These are phyloP conservation scores for Aureobasidium sp. DNA, from an alignment of 2,329 filamentous ascomycete species.

Conservation along the genomic window DNA sequence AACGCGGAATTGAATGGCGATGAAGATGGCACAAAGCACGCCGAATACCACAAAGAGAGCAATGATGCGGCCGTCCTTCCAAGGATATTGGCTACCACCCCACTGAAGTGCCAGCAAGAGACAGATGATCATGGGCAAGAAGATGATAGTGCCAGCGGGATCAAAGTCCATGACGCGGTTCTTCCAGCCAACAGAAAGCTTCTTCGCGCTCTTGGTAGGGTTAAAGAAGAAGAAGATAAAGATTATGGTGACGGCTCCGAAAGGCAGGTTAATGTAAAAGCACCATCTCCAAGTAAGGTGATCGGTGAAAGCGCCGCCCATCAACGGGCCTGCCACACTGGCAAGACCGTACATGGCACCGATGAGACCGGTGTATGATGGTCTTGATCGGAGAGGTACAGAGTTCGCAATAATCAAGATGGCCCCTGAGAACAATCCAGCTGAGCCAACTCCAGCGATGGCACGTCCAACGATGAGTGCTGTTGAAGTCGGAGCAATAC, in stretches of 20 bases:
- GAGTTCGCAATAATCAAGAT: constrained; percentile 42
- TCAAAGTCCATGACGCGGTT: constrained; percentile 41
- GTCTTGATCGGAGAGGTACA: constrained; percentile 40
- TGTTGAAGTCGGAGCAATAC: constrained; percentile 43
- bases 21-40: constrained; percentile 36
- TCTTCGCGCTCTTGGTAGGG: constrained; percentile 29
- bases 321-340: constrained; percentile 41
- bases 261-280: constrained; percentile 49
- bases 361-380: constrained; percentile 45
- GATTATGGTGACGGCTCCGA: constrained; percentile 38
- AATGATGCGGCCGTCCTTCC: constrained; percentile 41
- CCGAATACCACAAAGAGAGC: constrained; percentile 40
- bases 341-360: constrained; percentile 44
- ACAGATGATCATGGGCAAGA: constrained; percentile 43
- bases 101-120: constrained; percentile 45
- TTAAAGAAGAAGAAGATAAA: constrained; percentile 32
- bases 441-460: constrained; percentile 44
- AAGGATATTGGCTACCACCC: constrained; percentile 43
- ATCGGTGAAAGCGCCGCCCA: constrained; percentile 34
- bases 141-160: constrained; percentile 39
- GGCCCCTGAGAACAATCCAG: constrained; percentile 45
- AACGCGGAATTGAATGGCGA: constrained; percentile 38
- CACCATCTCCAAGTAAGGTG: constrained; percentile 42
- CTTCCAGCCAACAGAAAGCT: constrained; percentile 30
- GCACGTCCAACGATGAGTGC: constrained; percentile 48